These are phyloP conservation scores for Penicillium sp. DNA, from an alignment of 2,329 filamentous ascomycete genomes.

Conservation along the genomic window DNA sequence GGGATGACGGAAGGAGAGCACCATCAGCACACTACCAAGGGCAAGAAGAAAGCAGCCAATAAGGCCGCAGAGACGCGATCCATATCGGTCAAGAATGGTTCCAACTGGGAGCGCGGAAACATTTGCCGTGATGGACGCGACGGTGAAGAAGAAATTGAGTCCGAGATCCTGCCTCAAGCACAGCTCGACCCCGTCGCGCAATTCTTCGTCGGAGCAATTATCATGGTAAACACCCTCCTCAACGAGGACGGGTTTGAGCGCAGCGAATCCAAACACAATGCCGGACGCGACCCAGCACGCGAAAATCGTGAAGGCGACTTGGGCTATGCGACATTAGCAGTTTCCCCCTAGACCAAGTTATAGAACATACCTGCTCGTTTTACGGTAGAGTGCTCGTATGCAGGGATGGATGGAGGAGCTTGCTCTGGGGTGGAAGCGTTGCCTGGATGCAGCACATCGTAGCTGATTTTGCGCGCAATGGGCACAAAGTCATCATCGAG, in stretches of 20 bases:
- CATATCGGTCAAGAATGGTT: constrained; percentile 74
- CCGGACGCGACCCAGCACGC: constrained; percentile 73
- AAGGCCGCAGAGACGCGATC: constrained; percentile 71
- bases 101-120: constrained; percentile 80
- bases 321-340: constrained; percentile 37
- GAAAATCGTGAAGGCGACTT: constrained; percentile 61
- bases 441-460: constrained; percentile 44
- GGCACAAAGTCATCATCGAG: constrained; percentile 12
- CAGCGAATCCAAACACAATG: constrained; percentile 77
- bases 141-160: constrained; percentile 88
- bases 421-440: constrained; percentile 35
- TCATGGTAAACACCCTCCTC: constrained; percentile 65
- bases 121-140: constrained; percentile 82
- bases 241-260: constrained; percentile 75
- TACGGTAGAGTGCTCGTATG: constrained; percentile 46
- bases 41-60: constrained; percentile 63
- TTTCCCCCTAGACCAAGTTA: background rate
- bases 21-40: constrained; percentile 65
- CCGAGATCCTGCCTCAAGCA: constrained; percentile 57
- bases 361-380: constrained; percentile 30
- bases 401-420: constrained; percentile 38
- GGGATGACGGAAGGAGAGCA: constrained; percentile 57
- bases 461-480: constrained; percentile 28
- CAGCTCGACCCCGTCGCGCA: constrained; percentile 47
- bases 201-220: constrained; percentile 53